These are phyloP conservation scores for Claviceps paspali DNA, from an alignment of 2,329 filamentous ascomycete genomes.

Conservation along the genomic window DNA sequence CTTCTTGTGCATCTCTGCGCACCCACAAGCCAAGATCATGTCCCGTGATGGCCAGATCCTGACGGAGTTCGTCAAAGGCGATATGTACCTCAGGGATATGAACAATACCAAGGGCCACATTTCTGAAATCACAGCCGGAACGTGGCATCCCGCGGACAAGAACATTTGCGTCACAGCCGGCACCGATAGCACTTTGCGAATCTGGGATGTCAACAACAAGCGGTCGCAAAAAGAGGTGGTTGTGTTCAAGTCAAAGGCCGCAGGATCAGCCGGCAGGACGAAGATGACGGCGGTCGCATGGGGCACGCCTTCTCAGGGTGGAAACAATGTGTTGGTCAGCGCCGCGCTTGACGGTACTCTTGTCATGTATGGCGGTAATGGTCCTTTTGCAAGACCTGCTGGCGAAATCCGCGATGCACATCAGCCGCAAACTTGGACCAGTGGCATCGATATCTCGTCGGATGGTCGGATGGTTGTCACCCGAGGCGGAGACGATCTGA, in stretches of 20 bases:
- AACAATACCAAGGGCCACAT: constrained; percentile 95
- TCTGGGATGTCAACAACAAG: constrained; percentile 93
- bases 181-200: constrained; percentile 85
- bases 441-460: constrained; percentile 76
- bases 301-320: constrained; percentile 63
- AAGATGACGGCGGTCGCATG: constrained; percentile 89
- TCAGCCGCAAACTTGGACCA: constrained; percentile 71
- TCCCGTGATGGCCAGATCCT: constrained; percentile 75
- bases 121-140: constrained; percentile 75
- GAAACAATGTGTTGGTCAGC: constrained; percentile 61
- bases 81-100: constrained; percentile 97
- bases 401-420: constrained; percentile 80
- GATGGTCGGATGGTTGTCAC: constrained; percentile 87
- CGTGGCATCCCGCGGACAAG: constrained; percentile 78
- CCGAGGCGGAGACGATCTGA: constrained; percentile 75
- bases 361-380: constrained; percentile 83
- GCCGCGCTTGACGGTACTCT: constrained; percentile 80
- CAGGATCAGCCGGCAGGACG: constrained; percentile 75
- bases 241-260: constrained; percentile 85
- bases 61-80: constrained; percentile 86
- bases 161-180: constrained; percentile 82
- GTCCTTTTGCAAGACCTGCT: constrained; percentile 66
- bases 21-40: constrained; percentile 79
- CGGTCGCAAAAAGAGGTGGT: constrained; percentile 84
- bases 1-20: constrained; percentile 76